phyloP scores from a whole-genome alignment of 2,329 filamentous ascomycete species.

The Nigrospora osmanthi region DNA sequence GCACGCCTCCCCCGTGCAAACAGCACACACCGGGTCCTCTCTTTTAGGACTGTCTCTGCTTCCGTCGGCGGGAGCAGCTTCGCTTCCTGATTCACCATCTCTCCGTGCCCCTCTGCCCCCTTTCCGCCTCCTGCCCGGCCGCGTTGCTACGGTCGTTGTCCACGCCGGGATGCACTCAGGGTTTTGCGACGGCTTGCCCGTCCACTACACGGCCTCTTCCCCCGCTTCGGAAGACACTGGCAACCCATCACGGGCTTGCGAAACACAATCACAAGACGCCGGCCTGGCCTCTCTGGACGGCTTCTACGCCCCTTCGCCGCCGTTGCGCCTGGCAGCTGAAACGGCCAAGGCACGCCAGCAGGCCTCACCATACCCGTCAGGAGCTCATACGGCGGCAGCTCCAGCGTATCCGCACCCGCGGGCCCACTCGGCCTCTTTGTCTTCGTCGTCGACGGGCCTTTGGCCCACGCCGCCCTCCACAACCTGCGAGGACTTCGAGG shows the following conservation, averaged over 20 bases:
- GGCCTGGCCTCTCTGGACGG: constrained; percentile 6
- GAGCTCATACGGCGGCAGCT: constrained; percentile 4
- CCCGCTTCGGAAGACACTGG: constrained; percentile 6
- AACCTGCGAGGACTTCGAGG: constrained; percentile 26
- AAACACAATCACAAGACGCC: constrained; percentile 14
- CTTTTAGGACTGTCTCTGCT: too few relatives aligned
- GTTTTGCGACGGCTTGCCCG: constrained; percentile 14
- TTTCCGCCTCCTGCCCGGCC: too few relatives aligned
- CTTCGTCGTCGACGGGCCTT: constrained; percentile 12
- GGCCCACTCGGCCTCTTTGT: constrained; percentile 11
- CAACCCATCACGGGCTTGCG: constrained; percentile 8
- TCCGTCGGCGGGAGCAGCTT: too few relatives aligned
- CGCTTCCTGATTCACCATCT: too few relatives aligned
- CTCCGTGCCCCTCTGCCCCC: too few relatives aligned
- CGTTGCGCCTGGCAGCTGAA: constrained; percentile 8
- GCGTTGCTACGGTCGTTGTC: not conserved
- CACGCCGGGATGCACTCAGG: constrained; percentile 11
- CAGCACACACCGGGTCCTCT: too few relatives aligned
- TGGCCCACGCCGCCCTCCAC: constrained; percentile 28
- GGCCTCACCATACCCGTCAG: constrained; percentile 1
- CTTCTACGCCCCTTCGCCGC: constrained; percentile 10
- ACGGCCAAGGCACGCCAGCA: constrained; percentile 7
- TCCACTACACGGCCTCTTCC: constrained; percentile 5
- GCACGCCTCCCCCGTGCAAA: too few relatives aligned
- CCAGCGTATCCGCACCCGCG: constrained; percentile 9